These are phyloP conservation scores for Trifolium repens DNA, from an alignment of 306 rosid genomes.

Conservation along the genomic window DNA sequence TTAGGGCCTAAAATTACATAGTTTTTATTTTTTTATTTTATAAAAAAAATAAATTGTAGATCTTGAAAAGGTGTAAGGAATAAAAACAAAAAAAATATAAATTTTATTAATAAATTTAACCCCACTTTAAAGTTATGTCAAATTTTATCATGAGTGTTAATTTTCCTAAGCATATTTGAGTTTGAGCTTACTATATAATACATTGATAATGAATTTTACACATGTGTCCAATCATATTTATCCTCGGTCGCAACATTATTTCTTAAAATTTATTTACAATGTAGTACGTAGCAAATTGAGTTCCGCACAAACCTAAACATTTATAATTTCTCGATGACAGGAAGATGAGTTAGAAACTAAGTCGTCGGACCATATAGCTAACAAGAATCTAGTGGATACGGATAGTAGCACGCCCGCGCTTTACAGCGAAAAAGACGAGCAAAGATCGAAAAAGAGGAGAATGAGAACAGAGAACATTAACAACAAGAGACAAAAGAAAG, in stretches of 20 bases:
- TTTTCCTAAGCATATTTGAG: no score
- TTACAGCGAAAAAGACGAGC: constrained; percentile 67
- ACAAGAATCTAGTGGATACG: constrained; percentile 69
- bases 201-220: not conserved
- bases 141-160: no score
- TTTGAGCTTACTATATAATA: no score
- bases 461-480: constrained; percentile 51
- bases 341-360: constrained; percentile 67
- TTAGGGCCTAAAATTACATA: not conserved
- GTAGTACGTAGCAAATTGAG: not conserved
- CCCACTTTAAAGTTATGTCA: no score
- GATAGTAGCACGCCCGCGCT: constrained; percentile 94
- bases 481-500: constrained; percentile 45
- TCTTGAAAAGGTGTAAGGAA: no score
- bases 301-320: not conserved
- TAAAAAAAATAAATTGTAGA: no score
- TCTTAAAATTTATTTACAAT: not conserved
- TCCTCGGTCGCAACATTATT: not conserved
- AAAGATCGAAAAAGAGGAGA: constrained; percentile 59
- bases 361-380: constrained; percentile 66
- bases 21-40: not conserved
- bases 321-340: no score
- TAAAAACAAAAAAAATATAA: no score
- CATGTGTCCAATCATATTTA: not conserved
- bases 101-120: no score